These are phyloP conservation scores for Diplodia corticola DNA, from an alignment of 2,329 filamentous ascomycete genomes.

Conservation along the genomic window DNA sequence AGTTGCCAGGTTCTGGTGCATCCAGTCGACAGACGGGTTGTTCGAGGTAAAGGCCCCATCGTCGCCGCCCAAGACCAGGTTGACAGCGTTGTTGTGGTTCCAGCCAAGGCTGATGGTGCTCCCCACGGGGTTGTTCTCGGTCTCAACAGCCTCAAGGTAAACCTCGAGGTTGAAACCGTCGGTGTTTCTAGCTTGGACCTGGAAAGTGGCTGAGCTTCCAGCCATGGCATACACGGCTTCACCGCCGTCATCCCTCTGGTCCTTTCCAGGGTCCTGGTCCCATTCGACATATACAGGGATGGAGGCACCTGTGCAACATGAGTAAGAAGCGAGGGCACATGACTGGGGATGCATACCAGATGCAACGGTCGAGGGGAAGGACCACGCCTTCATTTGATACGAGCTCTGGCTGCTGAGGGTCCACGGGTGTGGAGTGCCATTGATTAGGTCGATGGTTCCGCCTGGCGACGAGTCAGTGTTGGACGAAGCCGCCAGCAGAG, in stretches of 20 bases:
- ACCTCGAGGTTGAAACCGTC: conserved; percentile 32
- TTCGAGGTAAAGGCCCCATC: conserved; percentile 41
- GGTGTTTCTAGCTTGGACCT: conserved; percentile 34
- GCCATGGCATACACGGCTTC: conserved; percentile 39
- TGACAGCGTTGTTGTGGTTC: conserved; percentile 37
- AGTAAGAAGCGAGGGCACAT: not conserved
- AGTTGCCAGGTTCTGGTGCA: conserved; percentile 42
- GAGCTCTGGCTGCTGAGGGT: conserved; percentile 32
- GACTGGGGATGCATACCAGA: conserved; percentile 28
- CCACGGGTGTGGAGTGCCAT: conserved; percentile 45
- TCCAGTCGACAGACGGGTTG: conserved; percentile 41
- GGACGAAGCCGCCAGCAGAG: not conserved
- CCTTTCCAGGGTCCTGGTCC: conserved; percentile 29
- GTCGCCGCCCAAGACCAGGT: conserved; percentile 42
- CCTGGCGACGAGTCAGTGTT: conserved; percentile 27
- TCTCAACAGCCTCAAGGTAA: conserved; percentile 32
- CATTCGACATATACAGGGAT: conserved; percentile 37
- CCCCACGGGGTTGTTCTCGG: conserved; percentile 36
- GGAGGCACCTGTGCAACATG: conserved; percentile 29
- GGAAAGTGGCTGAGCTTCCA: conserved; percentile 34
- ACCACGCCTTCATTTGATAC: conserved; percentile 44
- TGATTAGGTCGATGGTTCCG: conserved; percentile 42
- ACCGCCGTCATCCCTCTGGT: conserved; percentile 35
- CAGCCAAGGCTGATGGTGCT: conserved; percentile 39
- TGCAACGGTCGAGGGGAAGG: conserved; percentile 35